Percentiles rank a stretch among this genome's conserved stretches.
Evolutionary conservation across 257 asterid species (phyloP).

Genomic region (Cruciata laevipes): DNA sequence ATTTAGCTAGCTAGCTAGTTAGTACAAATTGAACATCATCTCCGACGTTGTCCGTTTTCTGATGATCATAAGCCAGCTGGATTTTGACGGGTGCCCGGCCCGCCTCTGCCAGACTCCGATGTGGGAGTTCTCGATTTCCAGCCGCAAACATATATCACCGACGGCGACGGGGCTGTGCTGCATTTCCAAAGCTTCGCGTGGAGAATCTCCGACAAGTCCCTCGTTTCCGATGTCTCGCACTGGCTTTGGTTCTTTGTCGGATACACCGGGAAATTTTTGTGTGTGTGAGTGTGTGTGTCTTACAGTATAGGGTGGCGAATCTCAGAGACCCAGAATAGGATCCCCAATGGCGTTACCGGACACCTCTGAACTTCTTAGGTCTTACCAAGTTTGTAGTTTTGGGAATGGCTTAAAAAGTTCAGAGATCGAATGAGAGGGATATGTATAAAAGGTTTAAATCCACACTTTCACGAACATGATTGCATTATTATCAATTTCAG

Average conservation of each 20-base stretch:
- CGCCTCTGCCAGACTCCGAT: slow-evolving; percentile 95
- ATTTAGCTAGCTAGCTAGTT: background rate
- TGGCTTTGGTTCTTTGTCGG: background rate
- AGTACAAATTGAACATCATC: background rate
- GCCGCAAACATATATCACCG: slow-evolving; percentile 76
- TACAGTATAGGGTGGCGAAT: slow-evolving; percentile 89
- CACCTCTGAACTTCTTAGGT: slow-evolving; percentile 72
- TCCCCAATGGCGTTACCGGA: slow-evolving; percentile 95
- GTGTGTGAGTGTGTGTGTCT: slow-evolving; percentile 3
- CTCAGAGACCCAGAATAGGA: slow-evolving; percentile 98
- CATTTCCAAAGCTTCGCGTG: slow-evolving; percentile 65
- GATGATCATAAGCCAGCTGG: slow-evolving; percentile 68
- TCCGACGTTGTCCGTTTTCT: background rate
- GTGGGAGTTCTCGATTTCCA: slow-evolving; percentile 72
- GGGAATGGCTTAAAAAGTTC: too few relatives aligned
- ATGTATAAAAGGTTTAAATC: too few relatives aligned
- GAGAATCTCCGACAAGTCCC: slow-evolving; percentile 50
- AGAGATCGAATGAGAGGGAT: background rate
- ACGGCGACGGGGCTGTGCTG: slow-evolving; percentile 77
- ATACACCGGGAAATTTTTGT: slow-evolving; percentile 41
- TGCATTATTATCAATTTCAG: too few relatives aligned
- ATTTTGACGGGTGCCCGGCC: slow-evolving; percentile 86
- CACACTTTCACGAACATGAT: too few relatives aligned
- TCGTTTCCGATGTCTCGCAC: slow-evolving; percentile 8
- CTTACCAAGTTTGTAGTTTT: slow-evolving; percentile 39